Conservation (phyloP, 2,329 filamentous ascomycete species). For the Colletotrichum cordylinicola region DNA sequence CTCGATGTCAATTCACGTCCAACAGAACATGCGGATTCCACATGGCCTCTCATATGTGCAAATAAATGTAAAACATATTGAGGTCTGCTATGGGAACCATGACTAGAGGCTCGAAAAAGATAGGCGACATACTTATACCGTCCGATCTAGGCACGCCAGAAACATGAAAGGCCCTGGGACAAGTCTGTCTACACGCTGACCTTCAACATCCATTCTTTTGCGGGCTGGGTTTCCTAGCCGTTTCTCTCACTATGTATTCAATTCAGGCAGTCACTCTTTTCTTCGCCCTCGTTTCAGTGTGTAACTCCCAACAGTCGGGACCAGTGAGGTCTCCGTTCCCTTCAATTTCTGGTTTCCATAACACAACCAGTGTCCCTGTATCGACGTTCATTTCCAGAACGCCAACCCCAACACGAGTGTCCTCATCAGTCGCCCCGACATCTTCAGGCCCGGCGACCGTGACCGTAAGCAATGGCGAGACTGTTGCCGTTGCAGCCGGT, state of each 20-base stretch:
- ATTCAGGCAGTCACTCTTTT: neutral
- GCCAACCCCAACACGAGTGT: neutral
- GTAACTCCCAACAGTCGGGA: neutral
- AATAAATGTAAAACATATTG: neutral
- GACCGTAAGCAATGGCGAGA: neutral
- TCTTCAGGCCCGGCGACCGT: neutral
- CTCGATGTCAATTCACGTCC: neutral
- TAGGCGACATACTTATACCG: neutral
- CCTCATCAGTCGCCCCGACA: neutral
- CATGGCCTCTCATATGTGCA: neutral
- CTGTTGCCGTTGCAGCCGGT: neutral
- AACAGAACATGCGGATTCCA: neutral
- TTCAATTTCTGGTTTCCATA: neutral
- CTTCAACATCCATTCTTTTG: neutral
- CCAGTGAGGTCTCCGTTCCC: neutral
- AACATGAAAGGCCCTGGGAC: neutral
- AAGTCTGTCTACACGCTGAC: neutral
- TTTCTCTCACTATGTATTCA: neutral
- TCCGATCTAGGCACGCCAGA: neutral
- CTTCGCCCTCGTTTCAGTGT: neutral
- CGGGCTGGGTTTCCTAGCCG: neutral
- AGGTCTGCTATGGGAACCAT: neutral
- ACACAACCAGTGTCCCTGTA: neutral
- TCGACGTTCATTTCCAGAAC: neutral
- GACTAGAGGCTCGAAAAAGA: neutral